A percentile compares a stretch with the other conserved stretches of the same genome.
Conservation (phyloP, 1,139 yeast species). For the Yamadazyma siamensis region DNA sequence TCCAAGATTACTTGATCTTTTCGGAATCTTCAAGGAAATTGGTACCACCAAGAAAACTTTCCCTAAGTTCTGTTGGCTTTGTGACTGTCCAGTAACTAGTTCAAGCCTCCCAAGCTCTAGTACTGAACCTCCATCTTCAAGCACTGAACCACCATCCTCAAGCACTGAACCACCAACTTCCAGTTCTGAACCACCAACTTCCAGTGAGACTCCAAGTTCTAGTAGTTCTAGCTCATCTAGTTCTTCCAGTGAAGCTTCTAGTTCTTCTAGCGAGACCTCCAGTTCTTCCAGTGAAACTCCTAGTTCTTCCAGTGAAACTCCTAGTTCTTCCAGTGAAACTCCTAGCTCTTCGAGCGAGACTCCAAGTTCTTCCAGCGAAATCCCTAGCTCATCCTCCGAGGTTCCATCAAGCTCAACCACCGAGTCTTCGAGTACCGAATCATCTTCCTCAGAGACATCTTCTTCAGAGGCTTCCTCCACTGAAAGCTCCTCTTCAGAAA, state of each 20-base stretch:
- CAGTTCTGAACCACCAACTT: not conserved
- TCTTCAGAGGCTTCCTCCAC: not conserved
- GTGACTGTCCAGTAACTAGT: slow-evolving; percentile 16
- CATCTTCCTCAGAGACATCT: not conserved
- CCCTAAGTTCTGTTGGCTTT: slow-evolving; percentile 22
- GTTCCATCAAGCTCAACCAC: slow-evolving; percentile 1
- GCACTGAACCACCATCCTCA: slow-evolving; percentile 3
- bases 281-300: slow-evolving; percentile 2
- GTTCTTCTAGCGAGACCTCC: too few species aligned
- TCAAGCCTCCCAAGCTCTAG: slow-evolving; percentile 5
- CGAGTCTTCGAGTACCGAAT: not conserved
- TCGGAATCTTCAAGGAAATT: slow-evolving; percentile 16
- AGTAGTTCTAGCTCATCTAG: slow-evolving; percentile 2
- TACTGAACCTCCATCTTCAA: slow-evolving; percentile 6
- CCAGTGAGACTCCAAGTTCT: slow-evolving; percentile 2
- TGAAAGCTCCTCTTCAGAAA: slow-evolving; percentile 1
- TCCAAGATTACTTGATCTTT: slow-evolving; percentile 1
- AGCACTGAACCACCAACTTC: slow-evolving; percentile 2
- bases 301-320: too few species aligned
- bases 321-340: slow-evolving; percentile 2
- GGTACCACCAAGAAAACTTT: slow-evolving; percentile 12
- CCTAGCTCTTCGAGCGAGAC: too few species aligned
- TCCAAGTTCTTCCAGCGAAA: slow-evolving; percentile 2
- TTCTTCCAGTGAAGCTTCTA: slow-evolving; percentile 2
- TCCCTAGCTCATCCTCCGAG: slow-evolving; percentile 1